Conservation (phyloP, 2,329 filamentous ascomycete genomes). For the Botrytis hyacinthi region DNA sequence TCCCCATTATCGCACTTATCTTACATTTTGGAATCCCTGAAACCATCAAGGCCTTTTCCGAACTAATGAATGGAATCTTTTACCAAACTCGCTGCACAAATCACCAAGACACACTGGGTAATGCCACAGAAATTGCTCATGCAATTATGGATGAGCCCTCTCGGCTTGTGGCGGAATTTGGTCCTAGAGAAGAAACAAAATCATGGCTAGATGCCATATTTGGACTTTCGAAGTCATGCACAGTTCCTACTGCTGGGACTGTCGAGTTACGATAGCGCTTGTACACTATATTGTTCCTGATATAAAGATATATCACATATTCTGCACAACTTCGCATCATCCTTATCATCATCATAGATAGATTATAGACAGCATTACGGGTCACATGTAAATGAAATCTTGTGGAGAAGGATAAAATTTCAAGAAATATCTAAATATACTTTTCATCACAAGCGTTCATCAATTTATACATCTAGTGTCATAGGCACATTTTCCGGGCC, state of each 20-base stretch:
- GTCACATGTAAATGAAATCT: too few relatives aligned
- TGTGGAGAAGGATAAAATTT: background rate
- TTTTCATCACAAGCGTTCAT: background rate
- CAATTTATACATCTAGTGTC: background rate
- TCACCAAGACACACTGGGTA: background rate
- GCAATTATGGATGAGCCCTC: conserved; percentile 15
- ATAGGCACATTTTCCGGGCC: background rate
- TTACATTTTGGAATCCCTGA: conserved; percentile 4
- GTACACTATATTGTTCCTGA: background rate
- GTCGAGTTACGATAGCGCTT: conserved; percentile 5
- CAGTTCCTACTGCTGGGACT: background rate
- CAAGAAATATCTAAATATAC: background rate
- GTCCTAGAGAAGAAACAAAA: background rate
- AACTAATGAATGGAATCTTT: background rate
- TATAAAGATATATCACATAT: background rate
- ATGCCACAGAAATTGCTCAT: background rate
- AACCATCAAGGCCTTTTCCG: background rate
- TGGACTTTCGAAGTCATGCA: background rate
- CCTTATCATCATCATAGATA: background rate
- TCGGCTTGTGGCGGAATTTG: conserved; percentile 16
- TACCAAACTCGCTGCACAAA: background rate
- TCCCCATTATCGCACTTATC: conserved; percentile 8
- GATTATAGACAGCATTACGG: background rate
- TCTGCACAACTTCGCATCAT: background rate
- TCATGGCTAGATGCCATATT: background rate